Base-by-base conservation (phyloP, 176 grass and related monocot species). In the Stipa capillata region DNA sequence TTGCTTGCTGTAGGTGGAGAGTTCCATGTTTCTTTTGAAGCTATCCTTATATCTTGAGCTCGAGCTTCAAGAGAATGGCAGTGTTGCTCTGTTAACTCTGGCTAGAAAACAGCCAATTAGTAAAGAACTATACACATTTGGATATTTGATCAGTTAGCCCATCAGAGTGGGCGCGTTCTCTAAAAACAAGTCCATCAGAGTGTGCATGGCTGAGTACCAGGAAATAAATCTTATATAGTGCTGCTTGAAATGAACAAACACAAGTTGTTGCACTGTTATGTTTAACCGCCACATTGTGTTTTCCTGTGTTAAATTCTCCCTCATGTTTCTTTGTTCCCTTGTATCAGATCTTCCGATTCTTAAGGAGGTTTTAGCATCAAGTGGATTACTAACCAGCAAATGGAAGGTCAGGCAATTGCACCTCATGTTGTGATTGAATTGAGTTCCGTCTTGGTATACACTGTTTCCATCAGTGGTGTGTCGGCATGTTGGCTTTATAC, bases 361-460 rank as follows among this genome's bases (percentile, higher is more conserved):
- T 57, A 98, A 93, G 52, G 96, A 98, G 80, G 82, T 93, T 73
- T 79, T 98, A 74, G 21, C 54, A 79, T 84, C 83, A 78, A 85
- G 68, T 87, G 90, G 73, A 74, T 66, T 94, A 69, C 49, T 98
- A 35, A 89, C 36, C 53, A 79, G 83, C 41, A 94, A 94, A 74
- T 98, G 92, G 92, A 94, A 98, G 92, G 95, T 98, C 61, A 67
- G 42, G 23, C 54, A 78, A 76, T 28, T 53, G 4, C 56, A 48
- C 9, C 14, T 37, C 21, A 14, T 55, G 42, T 47, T 83, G 31
- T 44, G 65, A 43, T 72, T 20, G 72, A 54, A 71, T 70, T 75
- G 39, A 36, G n/a, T 44, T 23, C 17, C 39, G 27, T 83, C 60
- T 29, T 60, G 5, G 32, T 56, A 6, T 33, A 56, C 13, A 45